A percentile compares a stretch with the other conserved stretches of the same genome.
Evolutionary conservation across 2,329 filamentous ascomycete genomes (phyloP).

Genomic region (Nemania sp.): DNA sequence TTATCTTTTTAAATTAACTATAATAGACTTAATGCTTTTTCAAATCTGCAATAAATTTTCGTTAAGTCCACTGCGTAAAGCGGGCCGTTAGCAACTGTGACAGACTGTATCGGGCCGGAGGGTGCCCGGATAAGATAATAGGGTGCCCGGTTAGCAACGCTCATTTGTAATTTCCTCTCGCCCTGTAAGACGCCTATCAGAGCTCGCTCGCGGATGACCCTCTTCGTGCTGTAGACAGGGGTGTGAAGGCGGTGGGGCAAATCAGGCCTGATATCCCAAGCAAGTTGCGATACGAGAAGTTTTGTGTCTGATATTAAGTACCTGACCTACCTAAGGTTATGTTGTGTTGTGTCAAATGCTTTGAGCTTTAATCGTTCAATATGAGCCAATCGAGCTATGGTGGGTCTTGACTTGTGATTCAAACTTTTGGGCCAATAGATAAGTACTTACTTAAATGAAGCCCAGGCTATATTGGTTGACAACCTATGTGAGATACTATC

Average conservation of each 20-base stretch:
- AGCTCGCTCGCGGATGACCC: neutral
- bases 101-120: too few relatives aligned
- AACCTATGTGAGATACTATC: too few relatives aligned
- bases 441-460: neutral
- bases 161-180: conserved; percentile 1
- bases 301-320: too few relatives aligned
- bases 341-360: conserved; percentile 1
- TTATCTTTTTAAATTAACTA: too few relatives aligned
- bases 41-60: too few relatives aligned
- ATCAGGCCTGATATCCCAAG: too few relatives aligned
- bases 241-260: conserved; percentile 31
- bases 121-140: too few relatives aligned
- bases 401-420: conserved; percentile 22
- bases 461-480: conserved; percentile 6
- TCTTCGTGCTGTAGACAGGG: neutral
- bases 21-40: too few relatives aligned
- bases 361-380: conserved; percentile 11
- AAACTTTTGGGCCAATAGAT: conserved; percentile 15
- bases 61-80: too few relatives aligned
- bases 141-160: too few relatives aligned
- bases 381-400: conserved; percentile 34
- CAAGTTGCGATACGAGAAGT: conserved; percentile 4
- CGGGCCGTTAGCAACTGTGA: too few relatives aligned
- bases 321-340: too few relatives aligned
- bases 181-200: neutral